Evolutionary conservation across 805 yeast species (phyloP), one percentile per base, ranked within the genome.

Genomic region (Kuraishia molischiana): DNA sequence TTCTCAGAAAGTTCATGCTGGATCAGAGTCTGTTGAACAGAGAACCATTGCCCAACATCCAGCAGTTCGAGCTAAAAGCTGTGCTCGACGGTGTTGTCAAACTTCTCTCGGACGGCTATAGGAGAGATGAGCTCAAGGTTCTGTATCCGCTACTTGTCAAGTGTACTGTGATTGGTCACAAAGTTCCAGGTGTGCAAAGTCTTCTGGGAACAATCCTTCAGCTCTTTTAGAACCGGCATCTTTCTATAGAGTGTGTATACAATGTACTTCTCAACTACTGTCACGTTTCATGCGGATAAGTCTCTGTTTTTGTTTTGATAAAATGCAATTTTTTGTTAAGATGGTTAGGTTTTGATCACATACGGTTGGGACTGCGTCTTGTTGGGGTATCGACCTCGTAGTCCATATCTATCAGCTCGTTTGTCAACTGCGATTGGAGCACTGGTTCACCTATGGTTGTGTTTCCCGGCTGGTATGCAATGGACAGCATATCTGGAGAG

Each of bases 1-100:
- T 75, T 0, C 56, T 89, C 32, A 66, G 81, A 39, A 72, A 81
- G 41, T 78, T 74, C 43, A 61, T 83, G 5, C 74, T 80, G 13
- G 87, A 83, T 44, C 72, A 68, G 36, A 70, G 66, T 24, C 57
- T 87, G 10, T 51, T 79, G 4, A 73, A 77, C 26, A 62, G 55
- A 22, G 71, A 71, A 37, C 97, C 97, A 1, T 61, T 83, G 13
- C 73, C 90, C 0, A 65, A 69, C 29, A 54, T 83, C 5, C 85
- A 85, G 45, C 72, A 72, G 38, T 56, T 61, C 4, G 97, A 89
- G 52, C 49, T 87, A n/a, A 43, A 45, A 10, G 47, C 61, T 0
- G 48, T 77, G 4, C 46, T 79, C 19, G 41, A 53, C 3, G 81
- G 83, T 0, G 46, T 77, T 4, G 40, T 33, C 13, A 28, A 17